phyloP scores from a whole-genome alignment of 495 filamentous ascomycete species.

The Stereocaulon alpinum region DNA sequence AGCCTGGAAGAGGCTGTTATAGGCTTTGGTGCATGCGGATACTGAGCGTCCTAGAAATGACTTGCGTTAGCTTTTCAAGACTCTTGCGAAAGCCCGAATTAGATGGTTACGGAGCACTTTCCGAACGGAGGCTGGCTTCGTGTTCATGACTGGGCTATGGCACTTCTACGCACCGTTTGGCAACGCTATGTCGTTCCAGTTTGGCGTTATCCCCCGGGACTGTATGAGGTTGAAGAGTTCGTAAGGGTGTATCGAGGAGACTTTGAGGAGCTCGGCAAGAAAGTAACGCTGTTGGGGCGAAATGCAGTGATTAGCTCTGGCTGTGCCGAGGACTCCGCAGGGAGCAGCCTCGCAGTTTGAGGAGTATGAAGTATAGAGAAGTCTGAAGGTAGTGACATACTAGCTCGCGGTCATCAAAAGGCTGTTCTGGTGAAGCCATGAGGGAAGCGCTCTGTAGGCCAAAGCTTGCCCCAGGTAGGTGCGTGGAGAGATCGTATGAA shows the following conservation, averaged over 20 bases:
- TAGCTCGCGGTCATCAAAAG: slow-evolving; percentile 51
- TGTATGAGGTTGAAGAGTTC: slow-evolving; percentile 41
- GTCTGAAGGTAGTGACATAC: slow-evolving; percentile 28
- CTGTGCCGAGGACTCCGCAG: neutral
- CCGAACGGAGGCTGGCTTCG: neutral
- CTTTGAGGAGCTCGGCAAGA: slow-evolving; percentile 53
- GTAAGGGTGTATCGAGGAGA: slow-evolving; percentile 39
- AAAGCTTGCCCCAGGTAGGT: neutral
- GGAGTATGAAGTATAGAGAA: neutral
- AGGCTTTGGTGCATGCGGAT: slow-evolving; percentile 30
- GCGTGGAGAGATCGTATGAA: neutral
- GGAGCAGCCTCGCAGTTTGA: neutral
- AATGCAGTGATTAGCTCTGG: slow-evolving; percentile 4
- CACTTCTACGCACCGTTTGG: slow-evolving; percentile 37
- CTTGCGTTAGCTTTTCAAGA: slow-evolving; percentile 12
- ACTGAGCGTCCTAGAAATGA: slow-evolving; percentile 32
- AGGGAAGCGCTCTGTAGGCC: neutral
- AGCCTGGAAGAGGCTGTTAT: slow-evolving; percentile 19
- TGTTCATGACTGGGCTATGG: neutral
- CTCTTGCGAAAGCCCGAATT: neutral
- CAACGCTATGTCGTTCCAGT: slow-evolving; percentile 49
- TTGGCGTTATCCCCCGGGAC: slow-evolving; percentile 38
- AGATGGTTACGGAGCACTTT: neutral
- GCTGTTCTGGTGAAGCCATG: slow-evolving; percentile 32
- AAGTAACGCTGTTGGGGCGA: slow-evolving; percentile 34